These are phyloP conservation scores for Cladophialophora bantiana DNA, from an alignment of 2,329 filamentous ascomycete genomes.

Conservation along the genomic window DNA sequence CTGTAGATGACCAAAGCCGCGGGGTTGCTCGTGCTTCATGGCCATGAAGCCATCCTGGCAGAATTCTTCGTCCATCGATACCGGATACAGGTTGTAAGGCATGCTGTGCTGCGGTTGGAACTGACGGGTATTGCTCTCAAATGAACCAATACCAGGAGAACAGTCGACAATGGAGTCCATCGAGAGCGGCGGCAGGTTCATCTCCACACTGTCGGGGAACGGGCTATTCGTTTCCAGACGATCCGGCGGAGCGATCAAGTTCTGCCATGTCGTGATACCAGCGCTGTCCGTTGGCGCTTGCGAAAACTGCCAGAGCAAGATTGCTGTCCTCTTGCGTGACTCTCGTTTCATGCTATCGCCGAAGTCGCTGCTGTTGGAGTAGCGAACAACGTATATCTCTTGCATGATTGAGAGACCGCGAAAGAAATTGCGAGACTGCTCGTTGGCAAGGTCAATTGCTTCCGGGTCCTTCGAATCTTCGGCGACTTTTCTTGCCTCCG, in stretches of 20 bases:
- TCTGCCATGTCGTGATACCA: slow-evolving; percentile 55
- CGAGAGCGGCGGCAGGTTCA: slow-evolving; percentile 36
- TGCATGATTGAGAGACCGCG: slow-evolving; percentile 54
- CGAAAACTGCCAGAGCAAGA: slow-evolving; percentile 57
- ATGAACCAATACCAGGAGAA: slow-evolving; percentile 27
- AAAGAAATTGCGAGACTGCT: slow-evolving; percentile 48
- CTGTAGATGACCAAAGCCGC: slow-evolving; percentile 18
- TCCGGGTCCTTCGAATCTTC: slow-evolving; percentile 47
- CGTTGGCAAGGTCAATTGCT: slow-evolving; percentile 45
- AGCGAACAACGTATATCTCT: slow-evolving; percentile 49
- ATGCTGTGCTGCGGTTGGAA: slow-evolving; percentile 24
- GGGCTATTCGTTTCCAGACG: slow-evolving; percentile 49
- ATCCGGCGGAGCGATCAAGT: slow-evolving; percentile 49
- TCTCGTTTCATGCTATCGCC: slow-evolving; percentile 41
- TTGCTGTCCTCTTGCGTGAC: slow-evolving; percentile 49
- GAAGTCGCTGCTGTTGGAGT: slow-evolving; percentile 40
- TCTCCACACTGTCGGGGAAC: slow-evolving; percentile 35
- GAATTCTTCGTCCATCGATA: slow-evolving; percentile 28
- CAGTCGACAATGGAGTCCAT: slow-evolving; percentile 37
- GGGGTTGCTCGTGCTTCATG: slow-evolving; percentile 15
- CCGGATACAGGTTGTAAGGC: slow-evolving; percentile 24
- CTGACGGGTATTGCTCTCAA: slow-evolving; percentile 23
- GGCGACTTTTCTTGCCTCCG: slow-evolving; percentile 49
- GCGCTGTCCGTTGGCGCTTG: slow-evolving; percentile 50
- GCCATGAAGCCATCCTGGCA: slow-evolving; percentile 33